A percentile compares a stretch with the other conserved stretches of the same genome.
phyloP scores from a whole-genome alignment of 2,329 filamentous ascomycete genomes.

The Diaporthe longicolla region DNA sequence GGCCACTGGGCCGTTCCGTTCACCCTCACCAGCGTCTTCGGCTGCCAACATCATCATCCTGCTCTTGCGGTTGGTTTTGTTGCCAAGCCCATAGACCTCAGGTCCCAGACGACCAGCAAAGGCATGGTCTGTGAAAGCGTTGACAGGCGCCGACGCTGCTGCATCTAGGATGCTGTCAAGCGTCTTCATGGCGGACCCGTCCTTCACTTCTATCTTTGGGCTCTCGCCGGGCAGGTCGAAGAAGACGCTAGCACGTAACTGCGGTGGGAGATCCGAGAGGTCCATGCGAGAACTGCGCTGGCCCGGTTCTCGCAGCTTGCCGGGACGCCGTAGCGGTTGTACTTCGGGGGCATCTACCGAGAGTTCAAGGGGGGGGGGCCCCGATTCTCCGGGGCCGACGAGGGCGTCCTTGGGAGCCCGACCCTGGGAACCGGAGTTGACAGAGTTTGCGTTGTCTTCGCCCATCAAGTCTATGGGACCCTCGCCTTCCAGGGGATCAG shows the following conservation, averaged over 20 bases:
- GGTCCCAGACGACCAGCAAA: conserved; percentile 82
- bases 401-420: conserved; percentile 39
- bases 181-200: conserved; percentile 88
- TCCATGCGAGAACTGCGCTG: conserved; percentile 57
- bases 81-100: conserved; percentile 79
- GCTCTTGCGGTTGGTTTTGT: conserved; percentile 60
- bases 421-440: conserved; percentile 28
- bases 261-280: conserved; percentile 77
- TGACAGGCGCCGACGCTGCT: conserved; percentile 88
- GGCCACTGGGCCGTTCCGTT: conserved; percentile 46
- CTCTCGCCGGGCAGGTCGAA: conserved; percentile 78
- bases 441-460: conserved; percentile 31
- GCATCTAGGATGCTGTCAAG: conserved; percentile 94
- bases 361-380: conserved; percentile 42
- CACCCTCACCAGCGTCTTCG: background rate
- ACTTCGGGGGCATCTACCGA: conserved; percentile 39
- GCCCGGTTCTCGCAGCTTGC: conserved; percentile 50
- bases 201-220: conserved; percentile 71
- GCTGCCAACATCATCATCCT: conserved; percentile 38
- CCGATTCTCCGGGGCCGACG: conserved; percentile 26
- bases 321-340: conserved; percentile 49
- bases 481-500: conserved; percentile 60
- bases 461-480: conserved; percentile 42
- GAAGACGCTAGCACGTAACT: conserved; percentile 90
- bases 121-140: conserved; percentile 90